Base-by-base conservation (phyloP, 2,329 filamentous ascomycete species). In the Bipolaris zeicola region DNA sequence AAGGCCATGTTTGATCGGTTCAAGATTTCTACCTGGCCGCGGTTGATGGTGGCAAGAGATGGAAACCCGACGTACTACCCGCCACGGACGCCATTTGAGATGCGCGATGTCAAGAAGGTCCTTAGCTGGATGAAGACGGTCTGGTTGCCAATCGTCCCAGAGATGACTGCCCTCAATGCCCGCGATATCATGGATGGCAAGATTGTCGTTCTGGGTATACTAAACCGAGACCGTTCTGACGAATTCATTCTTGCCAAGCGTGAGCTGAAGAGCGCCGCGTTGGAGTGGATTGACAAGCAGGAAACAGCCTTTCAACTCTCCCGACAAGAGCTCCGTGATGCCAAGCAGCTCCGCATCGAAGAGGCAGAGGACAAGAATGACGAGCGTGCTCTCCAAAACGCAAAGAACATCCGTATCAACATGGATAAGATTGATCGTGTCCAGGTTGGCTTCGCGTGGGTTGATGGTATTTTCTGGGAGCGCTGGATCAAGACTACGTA, bases 271-370 rank as follows among this genome's bases (percentile, higher is more conserved):
- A 94, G 89, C 64, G 95, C 95, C 1, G 95, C 95, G 7, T 85
- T 93, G 58, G 95, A 98, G 76, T 99, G 95, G 93, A 96, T 98
- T 85, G 94, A 98, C 76, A 95, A 96, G 79, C 91, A 97, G 77
- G 89, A 91, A 16, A 88, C 94, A 66, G 84, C 92, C 37, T 97
- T 96, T 82, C 91, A 96, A 75, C 86, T 96, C 14, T 94, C 98
- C 78, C 85, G 94, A 55, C 92, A 97, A 79, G 95, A 96, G 76
- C 83, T 97, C 46, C 89, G 95, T 50, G 93, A 98, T 76, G 88
- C 92, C 5, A 99, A 99, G 81, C 92, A 98, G 75, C 82, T 97
- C 61, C 88, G 94, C 45, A 95, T 99, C 52, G 95, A 99, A 75
- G 95, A 99, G 77, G 96, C 95, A 4, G 90, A 97, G 74, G 94